These are phyloP conservation scores for Talaromyces adpressus DNA, from an alignment of 495 filamentous ascomycete genomes.

Conservation along the genomic window DNA sequence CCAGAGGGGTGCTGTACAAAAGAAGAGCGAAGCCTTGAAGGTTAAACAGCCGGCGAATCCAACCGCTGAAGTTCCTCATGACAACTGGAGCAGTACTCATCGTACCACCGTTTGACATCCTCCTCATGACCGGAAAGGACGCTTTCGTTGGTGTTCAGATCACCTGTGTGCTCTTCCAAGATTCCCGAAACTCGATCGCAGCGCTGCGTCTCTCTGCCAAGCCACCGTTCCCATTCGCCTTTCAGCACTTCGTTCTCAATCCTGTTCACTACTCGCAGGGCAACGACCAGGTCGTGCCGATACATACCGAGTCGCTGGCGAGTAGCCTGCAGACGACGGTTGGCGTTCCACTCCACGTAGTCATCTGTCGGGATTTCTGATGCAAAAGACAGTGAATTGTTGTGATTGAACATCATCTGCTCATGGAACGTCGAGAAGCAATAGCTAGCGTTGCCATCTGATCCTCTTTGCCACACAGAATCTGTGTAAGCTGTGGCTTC, in stretches of 20 bases:
- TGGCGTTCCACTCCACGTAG: constrained; percentile 48
- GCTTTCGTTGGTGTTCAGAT: constrained; percentile 16
- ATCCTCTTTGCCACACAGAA: constrained; percentile 24
- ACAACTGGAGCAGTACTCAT: constrained; percentile 71
- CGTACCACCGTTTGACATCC: constrained; percentile 55
- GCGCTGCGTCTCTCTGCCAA: constrained; percentile 59
- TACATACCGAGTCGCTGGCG: constrained; percentile 75
- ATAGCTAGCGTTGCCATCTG: constrained; percentile 27
- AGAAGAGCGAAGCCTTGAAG: neutral
- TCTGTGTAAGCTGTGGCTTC: constrained; percentile 46
- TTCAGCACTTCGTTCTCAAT: constrained; percentile 78
- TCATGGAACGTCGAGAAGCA: constrained; percentile 42
- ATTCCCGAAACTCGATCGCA: constrained; percentile 58
- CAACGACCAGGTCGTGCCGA: constrained; percentile 87
- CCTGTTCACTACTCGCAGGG: constrained; percentile 80
- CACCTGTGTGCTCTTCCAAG: constrained; percentile 29
- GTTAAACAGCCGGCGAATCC: constrained; percentile 4
- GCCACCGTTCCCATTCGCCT: constrained; percentile 88
- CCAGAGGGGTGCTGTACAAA: neutral
- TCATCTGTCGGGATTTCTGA: constrained; percentile 22
- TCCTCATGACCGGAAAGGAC: constrained; percentile 23
- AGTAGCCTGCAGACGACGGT: constrained; percentile 63
- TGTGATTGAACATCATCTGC: constrained; percentile 25
- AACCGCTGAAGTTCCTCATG: constrained; percentile 45
- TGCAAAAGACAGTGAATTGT: constrained; percentile 25